Evolutionary conservation across 495 filamentous ascomycete species (phyloP).

Genomic region (Neurospora discreta): DNA sequence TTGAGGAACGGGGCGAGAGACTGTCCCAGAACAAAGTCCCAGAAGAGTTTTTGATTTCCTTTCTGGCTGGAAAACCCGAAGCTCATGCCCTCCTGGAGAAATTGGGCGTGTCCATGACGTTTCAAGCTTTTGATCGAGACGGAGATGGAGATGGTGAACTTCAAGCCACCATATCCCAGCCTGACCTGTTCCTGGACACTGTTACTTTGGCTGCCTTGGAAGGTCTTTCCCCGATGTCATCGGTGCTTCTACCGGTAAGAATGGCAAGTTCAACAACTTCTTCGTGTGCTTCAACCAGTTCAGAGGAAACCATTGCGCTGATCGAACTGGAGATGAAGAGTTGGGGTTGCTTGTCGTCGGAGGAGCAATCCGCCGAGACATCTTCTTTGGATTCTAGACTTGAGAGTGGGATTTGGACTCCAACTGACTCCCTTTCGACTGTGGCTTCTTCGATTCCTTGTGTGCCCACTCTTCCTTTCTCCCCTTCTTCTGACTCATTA

Average conservation of each 20-base stretch:
- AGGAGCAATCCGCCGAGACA: background rate
- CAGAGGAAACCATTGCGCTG: background rate
- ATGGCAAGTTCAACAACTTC: background rate
- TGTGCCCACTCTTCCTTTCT: background rate
- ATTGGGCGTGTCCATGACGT: background rate
- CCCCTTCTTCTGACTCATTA: background rate
- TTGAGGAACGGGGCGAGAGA: background rate
- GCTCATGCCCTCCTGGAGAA: background rate
- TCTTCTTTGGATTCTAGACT: background rate
- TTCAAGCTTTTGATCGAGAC: background rate
- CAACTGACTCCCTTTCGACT: background rate
- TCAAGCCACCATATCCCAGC: background rate
- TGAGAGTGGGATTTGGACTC: background rate
- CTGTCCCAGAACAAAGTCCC: background rate
- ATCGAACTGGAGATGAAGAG: background rate
- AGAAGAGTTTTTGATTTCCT: background rate
- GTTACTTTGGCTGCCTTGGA: background rate
- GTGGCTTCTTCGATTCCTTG: background rate
- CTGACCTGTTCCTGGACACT: background rate
- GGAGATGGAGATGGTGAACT: background rate
- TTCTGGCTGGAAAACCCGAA: background rate
- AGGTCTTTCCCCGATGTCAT: background rate
- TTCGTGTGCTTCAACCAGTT: background rate
- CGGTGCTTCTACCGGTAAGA: background rate
- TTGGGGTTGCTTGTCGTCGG: background rate